These are phyloP conservation scores for Euphorbia celastroides DNA, from an alignment of 441 rosid genomes.

Conservation along the genomic window DNA sequence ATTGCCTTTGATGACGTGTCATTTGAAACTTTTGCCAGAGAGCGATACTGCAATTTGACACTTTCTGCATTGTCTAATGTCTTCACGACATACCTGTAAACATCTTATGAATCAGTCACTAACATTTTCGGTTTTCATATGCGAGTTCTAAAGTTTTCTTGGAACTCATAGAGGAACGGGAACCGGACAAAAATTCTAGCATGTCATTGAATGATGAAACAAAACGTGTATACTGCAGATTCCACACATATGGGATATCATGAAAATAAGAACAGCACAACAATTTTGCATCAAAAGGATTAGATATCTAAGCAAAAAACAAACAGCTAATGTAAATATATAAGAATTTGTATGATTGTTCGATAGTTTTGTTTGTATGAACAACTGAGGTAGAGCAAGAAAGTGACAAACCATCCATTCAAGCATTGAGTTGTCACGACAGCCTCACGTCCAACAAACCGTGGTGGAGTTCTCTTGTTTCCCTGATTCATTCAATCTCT, in stretches of 20 bases:
- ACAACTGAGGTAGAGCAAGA: neutral
- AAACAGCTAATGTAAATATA: constrained; percentile 1
- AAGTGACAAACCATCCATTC: constrained; percentile 77
- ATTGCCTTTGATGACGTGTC: constrained; percentile 35
- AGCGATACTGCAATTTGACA: constrained; percentile 90
- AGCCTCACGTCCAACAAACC: constrained; percentile 98
- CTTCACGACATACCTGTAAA: constrained; percentile 85
- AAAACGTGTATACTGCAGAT: too few relatives aligned
- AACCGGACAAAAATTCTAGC: neutral
- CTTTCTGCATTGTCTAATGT: constrained; percentile 91
- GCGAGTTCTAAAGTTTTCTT: neutral
- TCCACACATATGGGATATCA: too few relatives aligned
- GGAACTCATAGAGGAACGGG: neutral
- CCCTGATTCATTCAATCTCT: constrained; percentile 53
- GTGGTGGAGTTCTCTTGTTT: constrained; percentile 92
- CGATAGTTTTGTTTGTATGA: neutral
- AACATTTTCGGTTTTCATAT: neutral
- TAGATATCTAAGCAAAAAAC: neutral
- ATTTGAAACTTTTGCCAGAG: constrained; percentile 65
- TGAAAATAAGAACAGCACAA: too few relatives aligned
- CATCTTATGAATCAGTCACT: neutral
- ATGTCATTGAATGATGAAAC: neutral
- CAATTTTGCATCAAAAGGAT: neutral
- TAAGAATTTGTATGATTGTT: neutral
- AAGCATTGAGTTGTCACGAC: constrained; percentile 96